Base-by-base conservation (phyloP, 495 filamentous ascomycete species). In the Xylaria bambusicola region DNA sequence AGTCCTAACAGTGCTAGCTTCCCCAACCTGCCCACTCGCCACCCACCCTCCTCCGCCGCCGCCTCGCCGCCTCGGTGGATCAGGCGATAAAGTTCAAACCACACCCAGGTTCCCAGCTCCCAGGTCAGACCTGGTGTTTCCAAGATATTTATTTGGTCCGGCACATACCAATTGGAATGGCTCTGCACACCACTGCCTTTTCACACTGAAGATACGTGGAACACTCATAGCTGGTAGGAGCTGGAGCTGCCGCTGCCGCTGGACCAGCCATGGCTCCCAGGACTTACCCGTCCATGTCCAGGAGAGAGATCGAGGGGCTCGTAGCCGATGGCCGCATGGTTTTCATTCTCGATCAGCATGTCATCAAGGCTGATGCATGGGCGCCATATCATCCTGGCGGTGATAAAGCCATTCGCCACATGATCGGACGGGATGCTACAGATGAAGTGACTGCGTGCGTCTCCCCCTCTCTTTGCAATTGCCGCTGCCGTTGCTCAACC, bases 351-450 rank as follows among this genome's bases (percentile, higher is more conserved):
- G 86, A 97, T 58, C 78, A 82, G 51, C 83, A 87, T 67, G 93
- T 96, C 6, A 73, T 98, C 56, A 94, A 90, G 75, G 85, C 89
- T 2, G 93, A 98, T 72, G 80, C 88, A 27, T 98, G 90, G 89
- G 77, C 93, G 31, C 82, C 83, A 50, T 98, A 86, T 68, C 94
- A 98, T 67, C 94, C 94, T 15, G 94, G 94, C 54, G 94, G 94
- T 46, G 89, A 93, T 65, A 96, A 91, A 73, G 82, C 95, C 21
- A 96, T 98, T 61, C 78, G 84, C 73, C 94, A 98, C 71, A 93
- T 98, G 92, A 87, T 98, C 50, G 94, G 94, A 51, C 84, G 91
- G 75, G 94, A 98, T 86, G 95, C 91, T 36, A 97, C 94, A 17
- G 92, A 97, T 73, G 94, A 98, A 74, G 87, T 97, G 66, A 92